Evolutionary conservation across 345 rosid species (phyloP), one percentile per base, ranked within the genome.

Genomic region (Combretum micranthum): DNA sequence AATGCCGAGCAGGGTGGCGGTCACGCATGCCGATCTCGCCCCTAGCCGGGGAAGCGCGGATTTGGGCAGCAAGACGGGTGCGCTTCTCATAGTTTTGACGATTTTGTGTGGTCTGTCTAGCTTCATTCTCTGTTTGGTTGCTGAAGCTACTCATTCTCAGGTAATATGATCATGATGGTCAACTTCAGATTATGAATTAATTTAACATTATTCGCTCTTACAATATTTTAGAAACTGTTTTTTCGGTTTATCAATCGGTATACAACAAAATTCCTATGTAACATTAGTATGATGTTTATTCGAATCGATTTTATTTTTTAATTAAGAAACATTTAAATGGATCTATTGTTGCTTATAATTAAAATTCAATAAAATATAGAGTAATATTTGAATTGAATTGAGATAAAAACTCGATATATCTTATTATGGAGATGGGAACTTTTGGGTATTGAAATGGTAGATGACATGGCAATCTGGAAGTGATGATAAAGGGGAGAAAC

Each of bases 111-210:
- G 99, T 51, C 74, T 90, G 10, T 69, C 82, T 20, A 81, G 96
- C 80, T 93, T 87, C 75, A 48, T 85, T 56, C 82, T 93, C 37
- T 87, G 96, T 58, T 90, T 93, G 57, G 47, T 85, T 21, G 96
- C 96, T 0, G 99, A 93, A 82, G 95, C 92, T 56, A 79, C 88
- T 4, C 92, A 83, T 64, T 87, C 99, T 44, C 90, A 73, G 92
- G 96, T 93, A 68, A 46, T 3, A 12, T 22, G 39, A 3, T 52
- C 3, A 22, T 16, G 13, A 23, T 13, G 20, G 16, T 0, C 2
- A 15, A 19, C 51, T 52, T 44, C 16, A 0, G 0, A 25, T 20
- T 47, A 2, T 53, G 37, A 14, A 49, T n/a, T 49, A 13, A 2
- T 17, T 4, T 18, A 0, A 14, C 8, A 18, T 49, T 15, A 12